A percentile compares a stretch with the other conserved stretches of the same genome.
These are phyloP conservation scores for Eucalyptus albens DNA, from an alignment of 345 rosid species.

Conservation along the genomic window DNA sequence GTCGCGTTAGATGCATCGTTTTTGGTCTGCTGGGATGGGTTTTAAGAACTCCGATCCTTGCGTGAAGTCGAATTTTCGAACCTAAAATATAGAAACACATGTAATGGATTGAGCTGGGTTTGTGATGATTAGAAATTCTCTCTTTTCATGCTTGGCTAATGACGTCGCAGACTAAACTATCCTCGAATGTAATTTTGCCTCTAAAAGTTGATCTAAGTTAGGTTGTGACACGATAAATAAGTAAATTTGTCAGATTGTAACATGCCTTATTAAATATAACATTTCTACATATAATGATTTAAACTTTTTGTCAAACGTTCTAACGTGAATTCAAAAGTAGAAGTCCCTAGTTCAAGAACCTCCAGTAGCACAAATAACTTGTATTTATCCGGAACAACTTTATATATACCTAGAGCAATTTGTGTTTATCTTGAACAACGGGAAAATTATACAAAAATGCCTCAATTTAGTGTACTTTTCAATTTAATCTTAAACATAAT, in stretches of 20 bases:
- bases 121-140: not conserved
- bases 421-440: not conserved
- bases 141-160: not conserved
- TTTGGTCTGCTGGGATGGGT: not conserved
- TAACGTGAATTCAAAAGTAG: not conserved
- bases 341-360: not conserved
- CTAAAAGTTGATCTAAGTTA: not conserved
- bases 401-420: not conserved
- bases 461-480: fast-evolving
- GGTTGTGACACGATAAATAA: not conserved
- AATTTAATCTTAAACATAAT: fast-evolving
- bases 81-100: not conserved
- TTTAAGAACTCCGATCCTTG: not conserved
- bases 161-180: not conserved
- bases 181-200: not conserved
- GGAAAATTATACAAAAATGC: fast-evolving
- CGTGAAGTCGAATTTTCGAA: not conserved
- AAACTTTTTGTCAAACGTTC: not conserved
- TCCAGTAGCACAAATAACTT: fast-evolving
- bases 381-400: fast-evolving
- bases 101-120: not conserved
- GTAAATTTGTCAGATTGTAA: not conserved
- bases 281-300: fast-evolving
- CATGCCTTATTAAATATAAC: not conserved
- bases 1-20: not conserved